These are phyloP conservation scores for Mucor saturninus DNA, from an alignment of 371 early-diverging fungal species.

Conservation along the genomic window DNA sequence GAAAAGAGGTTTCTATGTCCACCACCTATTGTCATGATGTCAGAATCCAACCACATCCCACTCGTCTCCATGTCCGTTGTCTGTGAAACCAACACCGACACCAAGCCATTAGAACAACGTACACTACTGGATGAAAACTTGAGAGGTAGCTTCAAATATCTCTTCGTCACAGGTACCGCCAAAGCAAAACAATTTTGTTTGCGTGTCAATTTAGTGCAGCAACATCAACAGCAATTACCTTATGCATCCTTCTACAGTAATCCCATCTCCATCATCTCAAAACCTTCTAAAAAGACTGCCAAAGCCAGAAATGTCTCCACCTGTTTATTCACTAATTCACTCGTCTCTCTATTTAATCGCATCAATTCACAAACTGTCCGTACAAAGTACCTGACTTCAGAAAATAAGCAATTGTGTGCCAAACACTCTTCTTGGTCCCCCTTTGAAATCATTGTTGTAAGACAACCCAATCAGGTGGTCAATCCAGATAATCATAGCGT, in stretches of 20 bases:
- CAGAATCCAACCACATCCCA: constrained; percentile 39
- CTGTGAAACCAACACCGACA: constrained; percentile 44
- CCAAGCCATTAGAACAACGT: constrained; percentile 56
- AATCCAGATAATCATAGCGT: constrained; percentile 37
- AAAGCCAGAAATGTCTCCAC: constrained; percentile 79
- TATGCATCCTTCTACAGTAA: constrained; percentile 69
- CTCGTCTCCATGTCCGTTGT: constrained; percentile 70
- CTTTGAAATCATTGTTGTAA: constrained; percentile 70
- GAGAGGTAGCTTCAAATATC: constrained; percentile 65
- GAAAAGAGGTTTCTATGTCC: constrained; percentile 90
- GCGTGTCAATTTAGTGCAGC: constrained; percentile 37
- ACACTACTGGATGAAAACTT: constrained; percentile 58
- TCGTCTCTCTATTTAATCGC: constrained; percentile 79
- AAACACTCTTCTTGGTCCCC: constrained; percentile 82
- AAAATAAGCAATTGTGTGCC: constrained; percentile 63
- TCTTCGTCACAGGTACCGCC: constrained; percentile 79
- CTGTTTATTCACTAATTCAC: constrained; percentile 73
- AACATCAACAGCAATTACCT: constrained; percentile 12
- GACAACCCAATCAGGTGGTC: constrained; percentile 46
- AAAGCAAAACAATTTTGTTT: constrained; percentile 82
- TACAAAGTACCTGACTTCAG: constrained; percentile 77
- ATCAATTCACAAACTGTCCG: constrained; percentile 89
- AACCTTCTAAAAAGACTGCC: constrained; percentile 86
- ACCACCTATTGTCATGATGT: constrained; percentile 75
- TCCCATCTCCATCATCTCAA: constrained; percentile 82